Evolutionary conservation across 257 asterid species (phyloP).

Genomic region (Solanum sejunctum): DNA sequence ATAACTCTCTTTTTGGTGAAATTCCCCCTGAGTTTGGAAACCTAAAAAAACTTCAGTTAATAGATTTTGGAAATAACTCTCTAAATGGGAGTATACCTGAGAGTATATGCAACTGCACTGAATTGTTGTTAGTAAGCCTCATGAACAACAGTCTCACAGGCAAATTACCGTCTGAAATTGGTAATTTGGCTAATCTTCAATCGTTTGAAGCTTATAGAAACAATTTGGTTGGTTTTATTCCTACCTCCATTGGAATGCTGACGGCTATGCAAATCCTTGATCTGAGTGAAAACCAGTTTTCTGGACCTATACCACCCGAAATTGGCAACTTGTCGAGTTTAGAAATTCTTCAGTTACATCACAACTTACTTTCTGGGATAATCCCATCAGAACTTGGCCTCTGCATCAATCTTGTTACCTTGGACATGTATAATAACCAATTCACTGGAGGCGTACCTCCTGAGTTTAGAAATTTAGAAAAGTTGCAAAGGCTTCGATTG

Average conservation of each 20-base stretch:
- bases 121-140: conserved; percentile 32
- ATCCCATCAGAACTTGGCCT: conserved; percentile 52
- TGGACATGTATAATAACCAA: conserved; percentile 34
- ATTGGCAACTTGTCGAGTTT: conserved; percentile 43
- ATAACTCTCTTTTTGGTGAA: conserved; percentile 42
- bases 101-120: conserved; percentile 48
- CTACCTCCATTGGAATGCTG: conserved; percentile 48
- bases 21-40: conserved; percentile 54
- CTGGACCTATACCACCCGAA: conserved; percentile 58
- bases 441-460: conserved; percentile 54
- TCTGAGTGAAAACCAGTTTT: conserved; percentile 38
- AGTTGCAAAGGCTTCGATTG: conserved; percentile 32
- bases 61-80: conserved; percentile 52
- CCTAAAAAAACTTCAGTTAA: conserved; percentile 18
- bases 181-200: conserved; percentile 41
- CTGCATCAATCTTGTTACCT: conserved; percentile 27
- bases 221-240: conserved; percentile 40
- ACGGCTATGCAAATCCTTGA: conserved; percentile 32
- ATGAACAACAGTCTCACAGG: conserved; percentile 58
- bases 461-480: conserved; percentile 43
- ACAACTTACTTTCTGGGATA: conserved; percentile 42
- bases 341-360: conserved; percentile 30
- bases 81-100: conserved; percentile 49
- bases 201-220: conserved; percentile 35
- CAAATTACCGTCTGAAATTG: conserved; percentile 37